Conservation (phyloP, 2,329 filamentous ascomycete genomes). For the Drechslera avenae region DNA sequence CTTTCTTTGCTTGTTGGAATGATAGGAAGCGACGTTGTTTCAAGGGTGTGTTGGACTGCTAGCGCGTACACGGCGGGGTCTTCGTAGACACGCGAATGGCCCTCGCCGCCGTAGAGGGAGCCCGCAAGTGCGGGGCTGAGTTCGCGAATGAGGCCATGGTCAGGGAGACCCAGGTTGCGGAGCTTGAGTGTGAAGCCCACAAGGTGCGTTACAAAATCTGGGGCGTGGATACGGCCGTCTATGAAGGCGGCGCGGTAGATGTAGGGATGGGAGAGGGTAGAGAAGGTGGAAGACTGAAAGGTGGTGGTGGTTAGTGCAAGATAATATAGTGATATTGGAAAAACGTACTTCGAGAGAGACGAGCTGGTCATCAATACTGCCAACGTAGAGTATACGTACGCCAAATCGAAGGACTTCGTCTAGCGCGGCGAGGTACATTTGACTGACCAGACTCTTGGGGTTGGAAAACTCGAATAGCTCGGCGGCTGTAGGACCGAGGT, state of each 20-base stretch:
- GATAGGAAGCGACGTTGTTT: slow-evolving; percentile 50
- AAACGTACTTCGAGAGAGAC: slow-evolving; percentile 80
- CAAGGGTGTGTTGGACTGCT: slow-evolving; percentile 55
- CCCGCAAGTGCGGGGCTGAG: slow-evolving; percentile 87
- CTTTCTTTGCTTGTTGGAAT: slow-evolving; percentile 20
- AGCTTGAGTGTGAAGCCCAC: slow-evolving; percentile 93
- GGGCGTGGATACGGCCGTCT: slow-evolving; percentile 87
- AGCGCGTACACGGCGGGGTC: slow-evolving; percentile 81
- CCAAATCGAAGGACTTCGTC: slow-evolving; percentile 77
- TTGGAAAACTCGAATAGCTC: slow-evolving; percentile 95
- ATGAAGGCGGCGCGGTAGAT: slow-evolving; percentile 97
- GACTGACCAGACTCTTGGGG: slow-evolving; percentile 78
- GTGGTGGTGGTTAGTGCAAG: slow-evolving; percentile 9
- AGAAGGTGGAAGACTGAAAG: slow-evolving; percentile 86
- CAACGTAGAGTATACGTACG: slow-evolving; percentile 82
- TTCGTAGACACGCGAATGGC: slow-evolving; percentile 91
- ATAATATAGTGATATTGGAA: background rate
- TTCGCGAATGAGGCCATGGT: slow-evolving; percentile 92
- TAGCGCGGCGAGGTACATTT: slow-evolving; percentile 77
- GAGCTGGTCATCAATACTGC: slow-evolving; percentile 95
- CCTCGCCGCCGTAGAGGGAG: slow-evolving; percentile 88
- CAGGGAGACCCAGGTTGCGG: slow-evolving; percentile 87
- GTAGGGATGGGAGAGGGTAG: slow-evolving; percentile 84
- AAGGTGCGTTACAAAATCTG: slow-evolving; percentile 91
- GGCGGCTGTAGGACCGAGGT: slow-evolving; percentile 87